A percentile compares a stretch with the other conserved stretches of the same genome.
phyloP scores from a whole-genome alignment of 441 rosid species.

The California macrophylla region DNA sequence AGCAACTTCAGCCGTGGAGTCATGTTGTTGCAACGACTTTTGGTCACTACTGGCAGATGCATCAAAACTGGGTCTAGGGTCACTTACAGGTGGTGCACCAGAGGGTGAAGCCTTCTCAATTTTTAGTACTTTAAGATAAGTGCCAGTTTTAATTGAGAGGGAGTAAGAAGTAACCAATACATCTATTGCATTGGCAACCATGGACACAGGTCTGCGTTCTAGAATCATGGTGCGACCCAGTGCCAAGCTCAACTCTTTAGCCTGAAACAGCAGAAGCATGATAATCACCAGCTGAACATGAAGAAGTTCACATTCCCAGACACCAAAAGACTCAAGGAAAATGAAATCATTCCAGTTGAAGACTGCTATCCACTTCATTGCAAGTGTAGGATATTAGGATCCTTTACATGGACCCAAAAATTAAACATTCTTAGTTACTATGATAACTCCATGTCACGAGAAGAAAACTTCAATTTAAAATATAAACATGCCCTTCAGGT shows the following conservation, averaged over 20 bases:
- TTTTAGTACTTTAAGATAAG: slow-evolving; percentile 49
- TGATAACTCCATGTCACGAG: too few relatives aligned
- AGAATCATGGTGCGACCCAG: slow-evolving; percentile 57
- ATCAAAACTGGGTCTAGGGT: slow-evolving; percentile 24
- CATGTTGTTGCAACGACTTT: slow-evolving; percentile 27
- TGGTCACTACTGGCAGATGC: slow-evolving; percentile 29
- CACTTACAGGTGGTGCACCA: slow-evolving; percentile 24
- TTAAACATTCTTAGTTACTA: background rate
- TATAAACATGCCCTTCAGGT: background rate
- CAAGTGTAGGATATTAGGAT: background rate
- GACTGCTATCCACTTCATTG: background rate
- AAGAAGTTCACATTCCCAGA: background rate
- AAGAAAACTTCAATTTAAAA: background rate
- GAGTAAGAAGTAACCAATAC: slow-evolving; percentile 67
- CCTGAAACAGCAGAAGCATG: slow-evolving; percentile 39
- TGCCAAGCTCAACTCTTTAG: slow-evolving; percentile 73
- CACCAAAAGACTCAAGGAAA: background rate
- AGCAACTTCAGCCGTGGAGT: slow-evolving; percentile 22
- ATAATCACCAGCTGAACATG: slow-evolving; percentile 14
- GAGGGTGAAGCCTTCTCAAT: slow-evolving; percentile 36
- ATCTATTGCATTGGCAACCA: slow-evolving; percentile 71
- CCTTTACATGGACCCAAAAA: background rate
- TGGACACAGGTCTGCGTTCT: slow-evolving; percentile 73
- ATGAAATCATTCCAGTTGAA: background rate
- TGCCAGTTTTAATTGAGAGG: slow-evolving; percentile 55